Evolutionary conservation across 306 rosid genomes (phyloP), one percentile per base, ranked within the genome.

Genomic region (Gastrolobium villosum): DNA sequence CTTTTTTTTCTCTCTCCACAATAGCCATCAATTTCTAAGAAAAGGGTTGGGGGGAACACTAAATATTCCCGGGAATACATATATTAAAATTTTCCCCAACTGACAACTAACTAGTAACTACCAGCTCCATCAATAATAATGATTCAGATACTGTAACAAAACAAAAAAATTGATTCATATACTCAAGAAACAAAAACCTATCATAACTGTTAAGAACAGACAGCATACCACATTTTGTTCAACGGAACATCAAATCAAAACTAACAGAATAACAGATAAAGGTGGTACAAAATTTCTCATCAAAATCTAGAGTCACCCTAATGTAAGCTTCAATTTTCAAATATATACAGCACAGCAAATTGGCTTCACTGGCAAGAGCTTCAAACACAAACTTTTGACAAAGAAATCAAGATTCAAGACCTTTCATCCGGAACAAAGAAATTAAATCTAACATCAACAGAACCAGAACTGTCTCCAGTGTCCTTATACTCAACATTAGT

Each of bases 401-500:
- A 49, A 57, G 67, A 77, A 62, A 46, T 62, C 26, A 46, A 70
- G 64, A 70, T 63, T 77, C 79, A 63, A 62, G 48, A 69, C 1
- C 41, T 78, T 52, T 85, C 88, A 34, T 85, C 88, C 0, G 86
- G 86, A 50, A 85, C 88, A 78, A 39, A 85, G 75, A 85, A 85
- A 78, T 85, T 86, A 82, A 85, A 85, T 56, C 69, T 85, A 74
- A 85, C 88, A 78, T 85, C 88, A 74, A 85, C 99, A 57, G 95
- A 89, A 53, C 92, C 97, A 37, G 97, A 87, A 2, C 32, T 67
- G 57, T 90, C 96, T 68, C 94, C 97, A 0, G 78, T 83, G 74
- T 95, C 99, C 87, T 91, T 95, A 90, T 90, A 95, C 77, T 95
- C 96, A 8, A 95, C 81, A 68, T 95, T 95, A 52, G 92, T 92